A percentile compares a stretch with the other conserved stretches of the same genome.
Evolutionary conservation across 371 early-diverging fungal species (phyloP).

Genomic region (Encephalitozoon intestinalis): DNA sequence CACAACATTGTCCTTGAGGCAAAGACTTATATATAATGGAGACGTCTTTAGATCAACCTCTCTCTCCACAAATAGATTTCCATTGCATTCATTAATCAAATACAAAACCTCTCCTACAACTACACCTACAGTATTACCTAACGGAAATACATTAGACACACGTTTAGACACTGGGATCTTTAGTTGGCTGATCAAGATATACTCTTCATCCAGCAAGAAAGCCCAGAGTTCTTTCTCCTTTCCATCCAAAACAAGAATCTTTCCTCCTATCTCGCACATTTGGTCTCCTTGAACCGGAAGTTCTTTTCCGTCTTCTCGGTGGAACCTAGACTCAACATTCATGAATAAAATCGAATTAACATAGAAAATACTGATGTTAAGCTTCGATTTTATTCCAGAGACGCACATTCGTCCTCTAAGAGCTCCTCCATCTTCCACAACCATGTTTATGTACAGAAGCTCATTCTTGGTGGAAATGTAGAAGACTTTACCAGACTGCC

Average conservation of each 20-base stretch:
- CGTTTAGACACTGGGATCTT: background rate
- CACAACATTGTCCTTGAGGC: background rate
- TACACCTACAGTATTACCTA: background rate
- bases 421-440: constrained; percentile 2
- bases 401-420: constrained; percentile 4
- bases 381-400: background rate
- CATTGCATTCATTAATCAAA: background rate
- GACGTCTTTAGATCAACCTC: background rate
- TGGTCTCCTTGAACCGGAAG: constrained; percentile 7
- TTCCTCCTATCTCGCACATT: background rate
- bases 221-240: background rate
- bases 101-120: background rate
- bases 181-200: background rate
- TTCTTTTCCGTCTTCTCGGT: background rate
- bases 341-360: background rate
- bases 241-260: constrained; percentile 2
- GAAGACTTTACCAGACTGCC: background rate
- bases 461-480: constrained; percentile 28
- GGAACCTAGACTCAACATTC: background rate
- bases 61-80: background rate
- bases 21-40: background rate
- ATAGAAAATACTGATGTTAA: background rate
- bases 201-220: background rate
- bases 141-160: background rate
- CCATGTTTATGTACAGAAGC: constrained; percentile 1